Conservation (phyloP, 768 basidiomycete species). For the Coprinopsis strossmayeri region DNA sequence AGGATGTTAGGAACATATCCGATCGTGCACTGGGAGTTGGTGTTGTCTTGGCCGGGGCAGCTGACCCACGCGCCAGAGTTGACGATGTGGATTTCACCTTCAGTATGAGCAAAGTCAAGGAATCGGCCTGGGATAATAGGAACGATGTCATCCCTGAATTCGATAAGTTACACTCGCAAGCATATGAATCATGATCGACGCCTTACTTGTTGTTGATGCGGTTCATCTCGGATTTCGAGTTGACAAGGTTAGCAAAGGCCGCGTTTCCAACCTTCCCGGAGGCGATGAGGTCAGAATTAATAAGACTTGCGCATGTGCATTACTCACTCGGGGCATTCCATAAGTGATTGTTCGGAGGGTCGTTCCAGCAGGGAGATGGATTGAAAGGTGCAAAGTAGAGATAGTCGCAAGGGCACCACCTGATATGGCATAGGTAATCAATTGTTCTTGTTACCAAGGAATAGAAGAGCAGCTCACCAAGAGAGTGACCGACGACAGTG, state of each 20-base stretch:
- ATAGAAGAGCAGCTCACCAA: no score
- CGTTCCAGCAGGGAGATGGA: constrained; percentile 35
- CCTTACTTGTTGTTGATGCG: constrained; percentile 33
- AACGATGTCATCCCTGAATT: constrained; percentile 28
- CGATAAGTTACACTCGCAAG: background rate
- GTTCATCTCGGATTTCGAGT: constrained; percentile 33
- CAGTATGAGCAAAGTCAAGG: constrained; percentile 44
- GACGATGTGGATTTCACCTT: constrained; percentile 52
- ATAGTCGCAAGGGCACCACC: constrained; percentile 47
- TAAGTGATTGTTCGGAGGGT: constrained; percentile 38
- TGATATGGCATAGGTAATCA: no score
- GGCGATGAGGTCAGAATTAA: background rate
- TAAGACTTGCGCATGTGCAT: background rate
- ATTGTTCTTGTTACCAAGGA: no score
- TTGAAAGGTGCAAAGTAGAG: constrained; percentile 38
- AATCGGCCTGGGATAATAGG: constrained; percentile 51
- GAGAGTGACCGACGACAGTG: constrained; percentile 27
- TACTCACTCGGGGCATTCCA: constrained; percentile 39
- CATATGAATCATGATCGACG: background rate
- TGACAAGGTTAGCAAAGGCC: constrained; percentile 45
- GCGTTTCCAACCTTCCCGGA: constrained; percentile 36
- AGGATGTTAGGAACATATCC: constrained; percentile 48
- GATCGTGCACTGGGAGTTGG: constrained; percentile 47
- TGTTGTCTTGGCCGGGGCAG: constrained; percentile 43
- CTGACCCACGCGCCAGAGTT: constrained; percentile 28